Conservation (phyloP, 495 filamentous ascomycete genomes). For the Trichoderma erinaceum region DNA sequence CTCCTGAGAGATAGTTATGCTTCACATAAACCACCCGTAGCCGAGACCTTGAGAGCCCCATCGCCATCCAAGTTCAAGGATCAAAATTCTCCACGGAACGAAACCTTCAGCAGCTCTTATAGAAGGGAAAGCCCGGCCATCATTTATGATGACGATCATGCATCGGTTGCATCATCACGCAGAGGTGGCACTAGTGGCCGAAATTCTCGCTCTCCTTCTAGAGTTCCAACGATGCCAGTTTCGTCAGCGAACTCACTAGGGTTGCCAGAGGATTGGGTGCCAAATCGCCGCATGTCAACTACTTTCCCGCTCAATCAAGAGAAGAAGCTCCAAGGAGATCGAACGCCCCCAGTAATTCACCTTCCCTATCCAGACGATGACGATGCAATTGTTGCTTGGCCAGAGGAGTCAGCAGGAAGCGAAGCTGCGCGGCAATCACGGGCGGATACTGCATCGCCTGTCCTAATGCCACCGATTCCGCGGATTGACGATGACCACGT, state of each 20-base stretch:
- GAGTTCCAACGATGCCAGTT: not conserved
- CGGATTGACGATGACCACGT: constrained; percentile 15
- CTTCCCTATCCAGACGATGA: constrained; percentile 11
- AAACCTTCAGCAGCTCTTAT: not conserved
- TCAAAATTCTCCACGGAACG: not conserved
- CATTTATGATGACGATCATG: not conserved
- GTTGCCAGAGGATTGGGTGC: not conserved
- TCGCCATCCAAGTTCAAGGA: not conserved
- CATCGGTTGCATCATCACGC: constrained; percentile 3
- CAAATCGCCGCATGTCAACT: not conserved
- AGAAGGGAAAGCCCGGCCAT: not conserved
- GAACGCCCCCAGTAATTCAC: not conserved
- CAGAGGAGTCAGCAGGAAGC: not conserved
- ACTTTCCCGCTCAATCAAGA: not conserved
- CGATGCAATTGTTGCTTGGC: constrained; percentile 1
- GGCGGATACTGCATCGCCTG: not conserved
- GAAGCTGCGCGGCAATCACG: not conserved
- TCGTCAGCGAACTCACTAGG: not conserved
- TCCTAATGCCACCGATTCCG: not conserved
- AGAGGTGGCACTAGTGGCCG: not conserved
- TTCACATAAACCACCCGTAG: not conserved
- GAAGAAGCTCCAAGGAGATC: not conserved
- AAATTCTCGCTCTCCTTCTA: not conserved
- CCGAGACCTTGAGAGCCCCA: not conserved
- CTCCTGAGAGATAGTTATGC: not conserved